Evolutionary conservation across 768 basidiomycete species (phyloP).

Genomic region (Phylloporus sp.): DNA sequence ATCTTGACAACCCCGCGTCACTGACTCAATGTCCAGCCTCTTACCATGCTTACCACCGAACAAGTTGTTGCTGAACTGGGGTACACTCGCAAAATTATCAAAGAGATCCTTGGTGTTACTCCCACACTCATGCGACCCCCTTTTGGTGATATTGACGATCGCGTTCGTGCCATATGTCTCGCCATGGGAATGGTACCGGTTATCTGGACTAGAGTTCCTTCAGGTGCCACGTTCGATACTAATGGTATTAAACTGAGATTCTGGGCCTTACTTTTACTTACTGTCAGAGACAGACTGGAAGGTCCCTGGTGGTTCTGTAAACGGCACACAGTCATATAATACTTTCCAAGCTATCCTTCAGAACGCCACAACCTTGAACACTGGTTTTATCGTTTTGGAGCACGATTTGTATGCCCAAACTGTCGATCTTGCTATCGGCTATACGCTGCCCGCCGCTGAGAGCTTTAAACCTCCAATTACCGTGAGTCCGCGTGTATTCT

Average conservation of each 20-base stretch:
- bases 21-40: conserved; percentile 38
- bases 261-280: conserved; percentile 4
- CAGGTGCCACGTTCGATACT: conserved; percentile 61
- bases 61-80: conserved; percentile 92
- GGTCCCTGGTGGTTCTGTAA: conserved; percentile 72
- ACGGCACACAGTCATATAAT: conserved; percentile 58
- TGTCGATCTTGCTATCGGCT: conserved; percentile 87
- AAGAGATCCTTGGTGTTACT: conserved; percentile 67
- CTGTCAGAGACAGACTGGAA: conserved; percentile 63
- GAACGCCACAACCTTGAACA: conserved; percentile 57
- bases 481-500: conserved; percentile 35
- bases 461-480: conserved; percentile 60
- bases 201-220: conserved; percentile 76
- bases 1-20: conserved; percentile 3
- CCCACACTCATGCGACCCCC: conserved; percentile 79
- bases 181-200: conserved; percentile 92
- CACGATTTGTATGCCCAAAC: conserved; percentile 84
- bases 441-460: conserved; percentile 76
- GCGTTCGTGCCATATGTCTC: conserved; percentile 83
- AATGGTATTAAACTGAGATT: conserved; percentile 44
- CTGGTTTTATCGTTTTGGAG: conserved; percentile 84
- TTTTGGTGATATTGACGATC: conserved; percentile 87
- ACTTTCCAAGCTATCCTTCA: conserved; percentile 73
- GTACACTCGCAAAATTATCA: conserved; percentile 87
- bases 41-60: conserved; percentile 70